Conservation (phyloP, 2,329 filamentous ascomycete genomes). For the Beauveria caledonica region DNA sequence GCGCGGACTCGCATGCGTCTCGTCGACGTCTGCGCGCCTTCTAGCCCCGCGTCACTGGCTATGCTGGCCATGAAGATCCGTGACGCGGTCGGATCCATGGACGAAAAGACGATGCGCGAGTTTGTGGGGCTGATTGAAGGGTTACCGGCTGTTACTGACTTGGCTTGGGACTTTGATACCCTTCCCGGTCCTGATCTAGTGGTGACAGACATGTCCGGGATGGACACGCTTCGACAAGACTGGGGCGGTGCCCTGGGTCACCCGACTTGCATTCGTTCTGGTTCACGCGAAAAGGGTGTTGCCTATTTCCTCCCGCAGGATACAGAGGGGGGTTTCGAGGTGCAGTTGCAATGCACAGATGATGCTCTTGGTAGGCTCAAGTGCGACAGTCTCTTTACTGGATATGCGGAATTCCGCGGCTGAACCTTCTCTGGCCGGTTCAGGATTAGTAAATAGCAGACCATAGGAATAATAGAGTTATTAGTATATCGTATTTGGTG, state of each 20-base stretch:
- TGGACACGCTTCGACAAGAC: not conserved
- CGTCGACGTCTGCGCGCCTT: not conserved
- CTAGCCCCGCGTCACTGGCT: not conserved
- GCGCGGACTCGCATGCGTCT: not conserved
- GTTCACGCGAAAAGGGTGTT: not conserved
- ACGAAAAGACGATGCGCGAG: not conserved
- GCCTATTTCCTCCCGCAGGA: not conserved
- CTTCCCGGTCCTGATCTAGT: not conserved
- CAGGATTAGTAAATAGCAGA: too few relatives aligned
- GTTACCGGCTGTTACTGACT: not conserved
- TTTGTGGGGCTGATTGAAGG: not conserved
- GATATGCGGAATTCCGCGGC: not conserved
- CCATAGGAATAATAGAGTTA: too few relatives aligned
- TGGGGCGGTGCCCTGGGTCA: not conserved
- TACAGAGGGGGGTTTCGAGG: not conserved
- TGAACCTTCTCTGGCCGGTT: not conserved
- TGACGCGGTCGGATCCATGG: not conserved
- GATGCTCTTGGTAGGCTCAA: not conserved
- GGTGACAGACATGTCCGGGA: not conserved
- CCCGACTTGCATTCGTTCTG: not conserved
- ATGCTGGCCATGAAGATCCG: not conserved
- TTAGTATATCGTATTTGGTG: too few relatives aligned
- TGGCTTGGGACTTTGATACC: not conserved
- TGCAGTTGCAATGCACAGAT: not conserved
- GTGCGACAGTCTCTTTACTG: slow-evolving; percentile 19